Percentiles rank a stretch among this genome's conserved stretches.
Evolutionary conservation across 2,329 filamentous ascomycete genomes (phyloP).

Genomic region (Hypoxylon sp.): DNA sequence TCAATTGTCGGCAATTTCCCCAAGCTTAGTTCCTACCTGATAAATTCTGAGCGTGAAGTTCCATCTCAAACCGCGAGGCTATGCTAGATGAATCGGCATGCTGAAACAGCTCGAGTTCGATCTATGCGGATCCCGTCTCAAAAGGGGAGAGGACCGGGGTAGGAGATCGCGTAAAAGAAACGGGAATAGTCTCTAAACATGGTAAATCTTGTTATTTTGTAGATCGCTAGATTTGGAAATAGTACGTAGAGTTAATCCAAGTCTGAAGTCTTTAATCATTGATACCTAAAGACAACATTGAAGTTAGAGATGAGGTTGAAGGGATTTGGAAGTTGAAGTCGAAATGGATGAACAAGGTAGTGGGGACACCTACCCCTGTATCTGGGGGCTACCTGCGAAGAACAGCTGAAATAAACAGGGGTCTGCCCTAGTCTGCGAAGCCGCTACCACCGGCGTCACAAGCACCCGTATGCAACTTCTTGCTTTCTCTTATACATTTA

Average conservation of each 20-base stretch:
- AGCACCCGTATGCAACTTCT: constrained; percentile 18
- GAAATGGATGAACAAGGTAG: constrained; percentile 10
- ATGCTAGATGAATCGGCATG: constrained; percentile 38
- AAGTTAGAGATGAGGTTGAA: constrained; percentile 18
- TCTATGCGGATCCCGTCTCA: constrained; percentile 48
- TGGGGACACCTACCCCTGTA: constrained; percentile 23
- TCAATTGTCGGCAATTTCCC: constrained; percentile 25
- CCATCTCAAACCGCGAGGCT: constrained; percentile 38
- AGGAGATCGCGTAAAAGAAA: constrained; percentile 21
- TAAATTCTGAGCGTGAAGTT: constrained; percentile 11
- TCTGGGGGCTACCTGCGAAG: constrained; percentile 7
- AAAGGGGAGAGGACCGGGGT: constrained; percentile 30
- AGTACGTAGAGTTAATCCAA: constrained; percentile 6
- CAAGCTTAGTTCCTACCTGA: constrained; percentile 24
- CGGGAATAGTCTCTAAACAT: constrained; percentile 19
- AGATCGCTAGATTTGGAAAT: constrained; percentile 3
- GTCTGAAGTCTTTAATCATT: not conserved
- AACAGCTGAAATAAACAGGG: constrained; percentile 12
- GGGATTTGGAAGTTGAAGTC: constrained; percentile 10
- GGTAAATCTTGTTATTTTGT: constrained; percentile 13
- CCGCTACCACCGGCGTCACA: constrained; percentile 16
- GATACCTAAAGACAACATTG: constrained; percentile 6
- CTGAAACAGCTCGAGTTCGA: constrained; percentile 50
- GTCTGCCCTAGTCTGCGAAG: constrained; percentile 3
- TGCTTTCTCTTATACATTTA: constrained; percentile 5